phyloP scores from a whole-genome alignment of 202 grass and related monocot genomes.

The Saccharum hybrid region DNA sequence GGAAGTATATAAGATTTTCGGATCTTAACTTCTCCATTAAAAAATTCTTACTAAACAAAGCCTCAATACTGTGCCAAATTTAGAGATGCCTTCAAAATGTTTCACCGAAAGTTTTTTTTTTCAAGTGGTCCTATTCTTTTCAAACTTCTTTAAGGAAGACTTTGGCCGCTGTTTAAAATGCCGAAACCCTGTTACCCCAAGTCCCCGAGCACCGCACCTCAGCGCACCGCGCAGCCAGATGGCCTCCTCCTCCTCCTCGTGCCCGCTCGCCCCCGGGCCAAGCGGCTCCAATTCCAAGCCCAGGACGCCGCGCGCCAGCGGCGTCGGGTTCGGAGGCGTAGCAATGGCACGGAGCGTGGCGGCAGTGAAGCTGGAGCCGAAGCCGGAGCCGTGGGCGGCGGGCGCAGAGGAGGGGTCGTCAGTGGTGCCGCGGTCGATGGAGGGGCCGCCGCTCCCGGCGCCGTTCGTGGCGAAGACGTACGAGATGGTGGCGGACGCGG shows the following conservation, averaged over 20 bases:
- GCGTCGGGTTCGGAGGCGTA: background rate
- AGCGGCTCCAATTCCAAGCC: background rate
- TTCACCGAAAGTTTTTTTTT: background rate
- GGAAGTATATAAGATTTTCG: background rate
- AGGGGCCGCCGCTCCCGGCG: conserved; percentile 38
- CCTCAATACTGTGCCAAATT: background rate
- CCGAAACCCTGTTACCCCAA: background rate
- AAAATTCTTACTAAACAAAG: background rate
- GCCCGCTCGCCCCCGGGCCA: background rate
- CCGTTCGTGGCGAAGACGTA: conserved; percentile 66
- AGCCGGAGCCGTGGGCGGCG: conserved; percentile 30
- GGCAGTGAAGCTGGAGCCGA: conserved; percentile 42
- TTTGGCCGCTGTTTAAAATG: background rate
- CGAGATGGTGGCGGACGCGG: conserved; percentile 58
- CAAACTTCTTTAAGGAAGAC: background rate
- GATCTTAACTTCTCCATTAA: background rate
- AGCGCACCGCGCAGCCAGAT: conserved; percentile 6
- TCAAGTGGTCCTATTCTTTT: background rate
- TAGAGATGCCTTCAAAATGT: too few species aligned
- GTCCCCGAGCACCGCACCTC: background rate
- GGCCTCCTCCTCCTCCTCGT: conserved; percentile 28
- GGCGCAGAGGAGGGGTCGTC: background rate
- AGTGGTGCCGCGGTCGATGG: conserved; percentile 29
- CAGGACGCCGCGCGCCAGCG: background rate
- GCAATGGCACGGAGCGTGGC: conserved; percentile 23